Evolutionary conservation across 257 asterid species (phyloP), one percentile per base, ranked within the genome.

Genomic region (Nicotiana otophora): DNA sequence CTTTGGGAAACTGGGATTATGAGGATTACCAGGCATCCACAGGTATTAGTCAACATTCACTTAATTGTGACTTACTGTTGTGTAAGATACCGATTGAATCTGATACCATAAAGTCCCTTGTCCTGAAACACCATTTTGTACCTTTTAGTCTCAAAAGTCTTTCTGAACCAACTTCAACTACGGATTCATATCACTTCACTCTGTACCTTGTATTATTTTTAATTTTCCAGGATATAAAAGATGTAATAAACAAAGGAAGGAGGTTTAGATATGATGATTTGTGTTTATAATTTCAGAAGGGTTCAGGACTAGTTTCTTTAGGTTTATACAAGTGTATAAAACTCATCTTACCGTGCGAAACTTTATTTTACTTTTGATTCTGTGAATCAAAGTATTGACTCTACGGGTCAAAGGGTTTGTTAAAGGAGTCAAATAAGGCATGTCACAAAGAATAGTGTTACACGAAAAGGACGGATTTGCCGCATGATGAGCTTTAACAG

Each of bases 1-100:
- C 93, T 96, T 4, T 96, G 99, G 99, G 99, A 96, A 89, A 96
- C 99, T 58, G 99, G 99, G 88, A 92, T 96, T 48, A 96, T 94
- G 93, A 91, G 99, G 90, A 93, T 96, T 70, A 93, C 99, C 9
- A 91, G 99, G 88, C 99, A 96, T 67, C 99, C 99, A 9, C 99
- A 94, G 99, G 99, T 92, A 88, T 77, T n/a, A 16, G 53, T 80
- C 65, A 62, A 65, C 63, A 15, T 14, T 51, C 16, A 51, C 80
- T 75, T 2, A 82, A 67, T 26, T 14, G 26, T 51, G 2, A 23
- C 80, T 19, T 74, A 26, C 42, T 31, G 26, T 48, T 48, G 23
- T 74, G 15, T 39, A 26, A 42, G 42, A 26, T 74, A 48, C 62
- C 62, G 0, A 14, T 6, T 74, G 62, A 74, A 51, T 51, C 39